Conservation (phyloP, 345 rosid species). For the Erodium maritimum region DNA sequence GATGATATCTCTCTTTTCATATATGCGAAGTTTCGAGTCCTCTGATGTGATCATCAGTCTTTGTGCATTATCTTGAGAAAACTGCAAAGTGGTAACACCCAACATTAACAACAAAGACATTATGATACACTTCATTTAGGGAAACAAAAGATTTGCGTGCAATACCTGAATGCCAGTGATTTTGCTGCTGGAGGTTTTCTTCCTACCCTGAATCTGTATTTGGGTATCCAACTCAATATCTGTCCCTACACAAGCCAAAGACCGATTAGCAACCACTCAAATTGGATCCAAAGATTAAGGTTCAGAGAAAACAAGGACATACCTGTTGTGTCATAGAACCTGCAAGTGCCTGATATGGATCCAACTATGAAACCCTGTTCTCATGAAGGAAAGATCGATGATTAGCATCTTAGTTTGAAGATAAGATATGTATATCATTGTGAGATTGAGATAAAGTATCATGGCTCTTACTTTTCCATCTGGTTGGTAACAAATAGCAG, state of each 20-base stretch:
- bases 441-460: too few relatives aligned
- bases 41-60: constrained; percentile 64
- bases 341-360: constrained; percentile 53
- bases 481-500: constrained; percentile 58
- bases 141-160: background rate
- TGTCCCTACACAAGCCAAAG: constrained; percentile 18
- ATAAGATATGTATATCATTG: background rate
- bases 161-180: constrained; percentile 65
- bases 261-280: background rate
- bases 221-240: constrained; percentile 40
- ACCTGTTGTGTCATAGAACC: constrained; percentile 56
- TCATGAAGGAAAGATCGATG: constrained; percentile 3
- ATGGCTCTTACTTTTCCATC: constrained; percentile 49
- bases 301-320: background rate
- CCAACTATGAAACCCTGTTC: constrained; percentile 72
- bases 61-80: constrained; percentile 34
- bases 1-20: constrained; percentile 45
- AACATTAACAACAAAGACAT: background rate
- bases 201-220: constrained; percentile 36
- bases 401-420: background rate
- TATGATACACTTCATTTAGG: background rate
- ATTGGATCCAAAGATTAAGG: background rate
- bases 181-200: constrained; percentile 28
- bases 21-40: constrained; percentile 58
- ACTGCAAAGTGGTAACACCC: constrained; percentile 28